A percentile compares a stretch with the other conserved stretches of the same genome.
Conservation (phyloP, 805 yeast genomes). For the Saturnispora besseyi region DNA sequence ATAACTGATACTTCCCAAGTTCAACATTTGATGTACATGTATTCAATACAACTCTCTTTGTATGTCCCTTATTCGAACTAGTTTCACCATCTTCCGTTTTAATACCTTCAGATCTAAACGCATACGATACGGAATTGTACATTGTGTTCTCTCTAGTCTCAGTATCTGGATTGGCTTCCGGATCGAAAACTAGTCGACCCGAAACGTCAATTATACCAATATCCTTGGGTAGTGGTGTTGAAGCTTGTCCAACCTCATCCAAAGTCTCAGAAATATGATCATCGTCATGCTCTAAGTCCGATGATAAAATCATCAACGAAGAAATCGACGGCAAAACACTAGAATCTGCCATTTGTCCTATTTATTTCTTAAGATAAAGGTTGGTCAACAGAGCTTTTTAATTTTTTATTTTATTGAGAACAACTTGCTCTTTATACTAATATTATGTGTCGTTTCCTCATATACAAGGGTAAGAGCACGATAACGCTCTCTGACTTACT, state of each 20-base stretch:
- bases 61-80: not conserved
- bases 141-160: slow-evolving; percentile 25
- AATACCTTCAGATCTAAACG: slow-evolving; percentile 6
- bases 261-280: slow-evolving; percentile 4
- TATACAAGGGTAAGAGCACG: slow-evolving; percentile 86
- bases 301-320: not conserved
- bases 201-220: slow-evolving; percentile 11
- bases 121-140: slow-evolving; percentile 24
- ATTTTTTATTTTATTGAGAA: not conserved
- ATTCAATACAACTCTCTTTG: slow-evolving; percentile 34
- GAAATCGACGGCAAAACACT: slow-evolving; percentile 4
- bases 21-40: slow-evolving; percentile 30
- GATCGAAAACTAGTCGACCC: slow-evolving; percentile 13
- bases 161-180: slow-evolving; percentile 18
- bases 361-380: not conserved
- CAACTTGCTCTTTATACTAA: not conserved
- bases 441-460: slow-evolving; percentile 83
- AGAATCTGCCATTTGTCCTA: not conserved
- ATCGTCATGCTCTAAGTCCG: slow-evolving; percentile 1
- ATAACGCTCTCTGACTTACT: slow-evolving; percentile 76
- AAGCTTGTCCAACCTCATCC: not conserved
- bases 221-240: slow-evolving; percentile 11
- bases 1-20: slow-evolving; percentile 26
- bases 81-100: not conserved
- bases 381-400: not conserved